Evolutionary conservation across 2,329 filamentous ascomycete species (phyloP).

Genomic region (Pochonia chlamydosporia): DNA sequence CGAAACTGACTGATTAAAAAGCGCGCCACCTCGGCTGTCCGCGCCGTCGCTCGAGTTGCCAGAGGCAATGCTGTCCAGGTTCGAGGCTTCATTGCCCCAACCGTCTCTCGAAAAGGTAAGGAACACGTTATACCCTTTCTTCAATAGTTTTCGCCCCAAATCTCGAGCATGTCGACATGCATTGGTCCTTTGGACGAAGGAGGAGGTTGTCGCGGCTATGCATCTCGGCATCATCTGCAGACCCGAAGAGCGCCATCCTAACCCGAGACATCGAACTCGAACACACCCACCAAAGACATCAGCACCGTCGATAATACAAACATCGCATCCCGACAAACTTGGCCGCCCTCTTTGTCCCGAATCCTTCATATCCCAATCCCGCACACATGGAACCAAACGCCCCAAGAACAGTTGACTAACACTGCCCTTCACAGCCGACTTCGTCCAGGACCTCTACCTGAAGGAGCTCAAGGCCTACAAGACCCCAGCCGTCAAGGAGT

Average conservation of each 20-base stretch:
- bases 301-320: no score
- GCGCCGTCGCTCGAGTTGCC: conserved; percentile 41
- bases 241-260: not conserved
- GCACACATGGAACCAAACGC: not conserved
- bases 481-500: conserved; percentile 72
- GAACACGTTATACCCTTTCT: conserved; percentile 11
- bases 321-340: no score
- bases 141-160: not conserved
- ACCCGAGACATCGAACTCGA: no score
- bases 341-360: no score
- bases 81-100: conserved; percentile 55
- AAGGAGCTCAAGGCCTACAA: conserved; percentile 96
- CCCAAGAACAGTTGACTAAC: not conserved
- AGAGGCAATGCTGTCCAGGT: conserved; percentile 36
- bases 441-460: conserved; percentile 97
- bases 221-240: not conserved
- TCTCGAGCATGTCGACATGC: not conserved
- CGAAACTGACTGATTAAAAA: conserved; percentile 24
- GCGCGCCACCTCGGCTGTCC: conserved; percentile 46
- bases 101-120: conserved; percentile 57
- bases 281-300: no score
- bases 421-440: conserved; percentile 61
- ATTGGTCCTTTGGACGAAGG: not conserved
- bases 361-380: no score
- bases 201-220: not conserved